Evolutionary conservation across 805 yeast species (phyloP).

Genomic region (Wickerhamiella slavikovae): DNA sequence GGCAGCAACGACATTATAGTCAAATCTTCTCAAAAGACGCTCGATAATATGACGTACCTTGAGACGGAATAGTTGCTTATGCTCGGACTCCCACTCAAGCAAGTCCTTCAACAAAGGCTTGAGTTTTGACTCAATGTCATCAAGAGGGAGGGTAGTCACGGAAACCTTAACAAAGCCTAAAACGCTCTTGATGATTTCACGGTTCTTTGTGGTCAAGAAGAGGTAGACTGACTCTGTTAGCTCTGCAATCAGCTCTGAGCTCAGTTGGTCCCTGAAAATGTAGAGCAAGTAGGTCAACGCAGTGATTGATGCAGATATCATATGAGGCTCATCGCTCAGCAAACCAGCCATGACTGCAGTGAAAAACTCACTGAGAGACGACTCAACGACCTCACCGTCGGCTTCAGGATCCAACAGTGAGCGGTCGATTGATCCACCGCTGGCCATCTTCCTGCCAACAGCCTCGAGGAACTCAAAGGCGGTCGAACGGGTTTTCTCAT

Average conservation of each 20-base stretch:
- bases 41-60: constrained; percentile 87
- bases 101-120: constrained; percentile 46
- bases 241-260: constrained; percentile 42
- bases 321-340: constrained; percentile 82
- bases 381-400: constrained; percentile 40
- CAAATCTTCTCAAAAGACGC: constrained; percentile 74
- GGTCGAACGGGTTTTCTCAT: constrained; percentile 73
- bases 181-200: constrained; percentile 87
- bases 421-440: constrained; percentile 43
- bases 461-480: constrained; percentile 56
- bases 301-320: constrained; percentile 91
- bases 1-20: constrained; percentile 63
- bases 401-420: constrained; percentile 42
- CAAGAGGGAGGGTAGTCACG: constrained; percentile 62
- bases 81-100: constrained; percentile 88
- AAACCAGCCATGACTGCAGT: constrained; percentile 92
- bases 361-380: constrained; percentile 62
- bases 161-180: constrained; percentile 89
- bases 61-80: constrained; percentile 82
- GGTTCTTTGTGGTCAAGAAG: constrained; percentile 71
- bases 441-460: constrained; percentile 62
- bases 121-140: constrained; percentile 45
- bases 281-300: constrained; percentile 72
- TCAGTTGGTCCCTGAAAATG: constrained; percentile 57
- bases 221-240: constrained; percentile 71